These are phyloP conservation scores for Paragyromitra xinjiangensis DNA, from an alignment of 495 filamentous ascomycete genomes.

Conservation along the genomic window DNA sequence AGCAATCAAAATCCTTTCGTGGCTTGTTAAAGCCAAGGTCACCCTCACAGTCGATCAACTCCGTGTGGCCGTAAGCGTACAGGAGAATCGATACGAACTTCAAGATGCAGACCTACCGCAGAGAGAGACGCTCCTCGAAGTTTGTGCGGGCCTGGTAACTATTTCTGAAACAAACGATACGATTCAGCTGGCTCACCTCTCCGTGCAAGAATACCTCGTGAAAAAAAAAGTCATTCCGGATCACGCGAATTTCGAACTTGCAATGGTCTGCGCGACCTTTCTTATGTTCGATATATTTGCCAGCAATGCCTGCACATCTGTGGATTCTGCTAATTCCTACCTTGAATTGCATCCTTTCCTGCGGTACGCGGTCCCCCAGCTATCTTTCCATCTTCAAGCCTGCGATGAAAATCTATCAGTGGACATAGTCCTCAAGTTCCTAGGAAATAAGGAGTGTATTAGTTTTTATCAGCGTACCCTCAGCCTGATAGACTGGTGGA, in stretches of 20 bases:
- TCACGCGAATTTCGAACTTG: background rate
- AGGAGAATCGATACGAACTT: background rate
- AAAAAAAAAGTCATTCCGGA: background rate
- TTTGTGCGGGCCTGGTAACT: background rate
- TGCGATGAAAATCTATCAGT: background rate
- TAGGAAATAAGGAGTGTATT: background rate
- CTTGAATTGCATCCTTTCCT: background rate
- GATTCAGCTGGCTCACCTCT: background rate
- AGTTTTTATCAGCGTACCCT: background rate
- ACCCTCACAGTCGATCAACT: background rate
- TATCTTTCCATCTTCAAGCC: background rate
- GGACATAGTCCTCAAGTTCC: background rate
- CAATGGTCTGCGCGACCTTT: background rate
- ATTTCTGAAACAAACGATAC: background rate
- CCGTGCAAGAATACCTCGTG: background rate
- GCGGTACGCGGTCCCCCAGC: background rate
- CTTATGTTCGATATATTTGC: background rate
- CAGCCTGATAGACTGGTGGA: background rate
- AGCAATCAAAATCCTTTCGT: background rate
- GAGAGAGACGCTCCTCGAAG: background rate
- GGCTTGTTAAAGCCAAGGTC: slow-evolving; percentile 8
- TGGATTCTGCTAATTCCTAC: background rate
- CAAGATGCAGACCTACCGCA: background rate
- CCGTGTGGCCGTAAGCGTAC: background rate
- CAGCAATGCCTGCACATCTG: background rate